Base-by-base conservation (phyloP, 148 eudicot species). In the Amaranthus cruentus region DNA sequence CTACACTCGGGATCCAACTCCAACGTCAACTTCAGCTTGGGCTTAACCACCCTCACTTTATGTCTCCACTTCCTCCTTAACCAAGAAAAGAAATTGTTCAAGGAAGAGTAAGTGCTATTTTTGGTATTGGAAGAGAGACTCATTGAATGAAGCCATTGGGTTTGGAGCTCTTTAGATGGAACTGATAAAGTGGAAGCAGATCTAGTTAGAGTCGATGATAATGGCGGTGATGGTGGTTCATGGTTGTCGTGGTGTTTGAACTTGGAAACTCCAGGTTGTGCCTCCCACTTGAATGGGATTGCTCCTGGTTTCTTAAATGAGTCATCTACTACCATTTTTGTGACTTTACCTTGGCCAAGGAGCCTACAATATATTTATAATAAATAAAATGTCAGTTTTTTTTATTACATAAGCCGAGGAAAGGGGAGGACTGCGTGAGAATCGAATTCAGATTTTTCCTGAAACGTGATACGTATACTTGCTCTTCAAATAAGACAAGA, bases 1-100 rank as follows among this genome's bases (percentile, higher is more conserved):
- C 47, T 6, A 47, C 50, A 66, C 47, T 48, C 69, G 15, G 69
- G 69, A 42, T 48, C 69, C 18, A 66, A 15, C 55, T 47, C 69
- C 55, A 66, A 49, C 38, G n/a, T 66, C 42, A 66, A 48, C 69
- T 66, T 66, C 54, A 66, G 49, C 69, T 66, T 48, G 21, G 69
- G 69, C 47, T 66, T 66, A 15, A 43, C 43, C 43, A n/a, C 42
- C 13, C 6, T 66, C 42, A 3, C 47, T 47, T 47, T 6, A 9
- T 66, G 48, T 14, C 38, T 9, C 69, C 69, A 48, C 14, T 18
- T 66, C 55, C 38, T 47, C 55, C 69, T 47, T 66, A 50, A 66
- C 69, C 69, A 66, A 8, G 55, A 7, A 47, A 65, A n/a, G 21
- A 50, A 47, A 48, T 7, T 44, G 14, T 38, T n/a, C 55, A 66